A percentile compares a stretch with the other conserved stretches of the same genome.
These are phyloP conservation scores for Ceratobasidium sp. DNA, from an alignment of 1,284 basidiomycete genomes.

Conservation along the genomic window DNA sequence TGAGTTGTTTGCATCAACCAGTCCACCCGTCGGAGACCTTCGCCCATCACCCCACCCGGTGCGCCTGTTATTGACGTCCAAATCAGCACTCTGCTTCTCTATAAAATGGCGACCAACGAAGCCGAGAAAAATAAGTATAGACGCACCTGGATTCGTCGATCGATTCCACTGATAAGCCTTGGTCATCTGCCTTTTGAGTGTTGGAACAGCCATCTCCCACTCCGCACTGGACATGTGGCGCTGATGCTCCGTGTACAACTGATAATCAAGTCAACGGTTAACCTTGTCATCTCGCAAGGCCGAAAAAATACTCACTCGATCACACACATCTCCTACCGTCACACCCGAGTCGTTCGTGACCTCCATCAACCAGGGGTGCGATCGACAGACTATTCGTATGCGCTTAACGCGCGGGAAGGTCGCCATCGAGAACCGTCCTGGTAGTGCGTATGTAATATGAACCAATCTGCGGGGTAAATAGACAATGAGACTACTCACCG, in stretches of 20 bases:
- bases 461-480: background rate
- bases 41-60: slow-evolving; percentile 42
- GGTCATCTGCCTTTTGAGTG: slow-evolving; percentile 40
- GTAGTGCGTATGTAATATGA: background rate
- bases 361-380: slow-evolving; percentile 43
- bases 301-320: background rate
- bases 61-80: slow-evolving; percentile 36
- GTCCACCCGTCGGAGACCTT: slow-evolving; percentile 39
- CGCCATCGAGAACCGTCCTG: slow-evolving; percentile 39
- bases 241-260: slow-evolving; percentile 35
- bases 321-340: slow-evolving; percentile 41
- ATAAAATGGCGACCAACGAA: background rate
- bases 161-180: slow-evolving; percentile 43
- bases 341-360: slow-evolving; percentile 39
- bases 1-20: slow-evolving; percentile 41
- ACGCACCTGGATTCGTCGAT: slow-evolving; percentile 38
- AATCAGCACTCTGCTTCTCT: background rate
- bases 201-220: slow-evolving; percentile 36
- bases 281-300: background rate
- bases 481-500: slow-evolving; percentile 36
- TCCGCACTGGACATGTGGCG: slow-evolving; percentile 36
- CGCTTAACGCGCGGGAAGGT: slow-evolving; percentile 43
- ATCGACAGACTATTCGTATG: slow-evolving; percentile 40
- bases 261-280: background rate
- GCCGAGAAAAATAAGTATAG: background rate